These are phyloP conservation scores for Vitis amurensis DNA, from an alignment of 164 flowering plant species.

Conservation along the genomic window DNA sequence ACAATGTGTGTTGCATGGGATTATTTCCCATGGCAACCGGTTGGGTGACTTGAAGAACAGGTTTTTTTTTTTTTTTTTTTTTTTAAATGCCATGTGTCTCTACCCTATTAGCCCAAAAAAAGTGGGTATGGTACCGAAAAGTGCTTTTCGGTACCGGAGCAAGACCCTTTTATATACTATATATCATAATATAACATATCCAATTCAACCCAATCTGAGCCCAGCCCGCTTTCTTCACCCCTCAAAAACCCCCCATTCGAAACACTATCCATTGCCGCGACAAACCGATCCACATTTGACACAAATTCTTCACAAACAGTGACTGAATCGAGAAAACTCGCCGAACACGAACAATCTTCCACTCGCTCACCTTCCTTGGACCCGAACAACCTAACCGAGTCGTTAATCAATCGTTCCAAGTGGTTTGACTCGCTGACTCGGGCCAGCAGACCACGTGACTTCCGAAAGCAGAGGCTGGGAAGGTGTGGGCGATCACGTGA, in stretches of 20 bases:
- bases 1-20: no score
- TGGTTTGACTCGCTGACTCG: constrained; percentile 42
- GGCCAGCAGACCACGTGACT: constrained; percentile 64
- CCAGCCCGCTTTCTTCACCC: constrained; percentile 55
- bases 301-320: constrained; percentile 68
- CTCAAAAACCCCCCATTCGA: constrained; percentile 72
- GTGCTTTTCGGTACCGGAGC: no score
- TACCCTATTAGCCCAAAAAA: no score
- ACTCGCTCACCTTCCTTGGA: constrained; percentile 54
- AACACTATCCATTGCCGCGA: constrained; percentile 62
- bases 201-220: constrained; percentile 72
- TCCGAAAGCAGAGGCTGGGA: constrained; percentile 65
- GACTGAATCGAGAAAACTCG: constrained; percentile 46
- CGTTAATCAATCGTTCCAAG: constrained; percentile 34
- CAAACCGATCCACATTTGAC: constrained; percentile 57
- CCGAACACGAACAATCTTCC: constrained; percentile 25
- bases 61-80: no score
- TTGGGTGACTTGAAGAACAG: no score
- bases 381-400: constrained; percentile 47
- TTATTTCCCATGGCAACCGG: no score
- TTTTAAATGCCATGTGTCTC: no score
- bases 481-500: constrained; percentile 34
- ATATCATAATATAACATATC: background rate
- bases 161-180: no score
- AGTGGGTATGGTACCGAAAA: no score